Evolutionary conservation across 2,329 filamentous ascomycete species (phyloP).

Genomic region (Ophiostoma australiae): DNA sequence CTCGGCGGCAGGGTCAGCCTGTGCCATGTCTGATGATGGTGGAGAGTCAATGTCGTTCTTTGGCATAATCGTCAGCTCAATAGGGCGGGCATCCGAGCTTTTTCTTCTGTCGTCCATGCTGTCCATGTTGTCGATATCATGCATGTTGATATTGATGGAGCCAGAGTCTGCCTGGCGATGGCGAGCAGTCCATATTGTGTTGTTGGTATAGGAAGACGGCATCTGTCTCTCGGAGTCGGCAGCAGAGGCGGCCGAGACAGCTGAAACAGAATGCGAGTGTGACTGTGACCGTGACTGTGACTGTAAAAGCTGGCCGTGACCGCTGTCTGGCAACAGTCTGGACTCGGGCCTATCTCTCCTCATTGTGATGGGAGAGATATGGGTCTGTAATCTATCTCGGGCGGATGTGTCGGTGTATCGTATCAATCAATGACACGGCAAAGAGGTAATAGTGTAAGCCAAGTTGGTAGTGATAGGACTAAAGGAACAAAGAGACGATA

Average conservation of each 20-base stretch:
- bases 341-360: neutral
- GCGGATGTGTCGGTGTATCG: neutral
- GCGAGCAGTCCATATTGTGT: neutral
- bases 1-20: neutral
- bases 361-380: neutral
- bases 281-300: neutral
- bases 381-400: slow-evolving; percentile 5
- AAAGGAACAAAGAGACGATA: neutral
- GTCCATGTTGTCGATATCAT: slow-evolving; percentile 1
- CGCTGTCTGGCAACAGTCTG: neutral
- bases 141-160: slow-evolving; percentile 2
- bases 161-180: neutral
- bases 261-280: neutral
- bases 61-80: neutral
- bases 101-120: neutral
- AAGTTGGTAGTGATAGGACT: neutral
- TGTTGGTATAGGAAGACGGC: neutral
- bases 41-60: neutral
- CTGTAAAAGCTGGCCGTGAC: neutral
- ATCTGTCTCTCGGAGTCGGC: neutral
- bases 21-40: slow-evolving; percentile 1
- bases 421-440: neutral
- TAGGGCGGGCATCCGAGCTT: neutral
- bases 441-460: neutral
- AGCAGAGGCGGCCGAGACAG: neutral